Percentiles rank a stretch among this genome's conserved stretches.
These are phyloP conservation scores for Fusarium acutatum DNA, from an alignment of 2,329 filamentous ascomycete species.

Conservation along the genomic window DNA sequence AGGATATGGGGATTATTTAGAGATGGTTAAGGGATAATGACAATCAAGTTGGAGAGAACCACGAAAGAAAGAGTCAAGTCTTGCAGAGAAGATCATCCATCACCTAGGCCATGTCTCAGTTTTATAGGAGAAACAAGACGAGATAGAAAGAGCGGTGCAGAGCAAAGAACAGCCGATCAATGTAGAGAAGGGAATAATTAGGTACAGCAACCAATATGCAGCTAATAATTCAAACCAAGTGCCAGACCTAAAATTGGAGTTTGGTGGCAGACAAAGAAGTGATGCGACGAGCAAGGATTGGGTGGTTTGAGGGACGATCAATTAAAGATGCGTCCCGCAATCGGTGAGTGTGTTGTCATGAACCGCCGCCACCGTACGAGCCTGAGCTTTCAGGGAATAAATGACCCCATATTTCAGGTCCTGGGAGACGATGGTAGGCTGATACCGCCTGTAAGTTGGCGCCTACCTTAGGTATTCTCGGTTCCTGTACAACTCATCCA, in stretches of 20 bases:
- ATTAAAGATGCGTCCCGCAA: constrained; percentile 28
- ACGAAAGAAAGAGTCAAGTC: constrained; percentile 1
- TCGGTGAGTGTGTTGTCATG: constrained; percentile 17
- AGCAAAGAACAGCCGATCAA: neutral
- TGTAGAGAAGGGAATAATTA: neutral
- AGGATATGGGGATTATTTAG: neutral
- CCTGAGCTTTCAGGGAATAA: constrained; percentile 19
- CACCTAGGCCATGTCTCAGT: constrained; percentile 11
- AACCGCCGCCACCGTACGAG: constrained; percentile 18
- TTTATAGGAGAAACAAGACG: neutral
- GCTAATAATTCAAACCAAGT: constrained; percentile 15
- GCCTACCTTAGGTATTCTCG: neutral
- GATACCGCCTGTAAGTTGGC: neutral
- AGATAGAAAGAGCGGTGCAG: constrained; percentile 3
- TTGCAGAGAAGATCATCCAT: neutral
- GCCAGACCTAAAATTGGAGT: constrained; percentile 9
- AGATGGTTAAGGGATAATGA: constrained; percentile 2
- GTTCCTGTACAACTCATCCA: neutral
- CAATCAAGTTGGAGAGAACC: neutral
- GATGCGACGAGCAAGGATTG: constrained; percentile 38
- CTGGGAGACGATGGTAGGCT: neutral
- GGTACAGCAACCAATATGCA: constrained; percentile 3
- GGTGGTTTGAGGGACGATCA: constrained; percentile 29
- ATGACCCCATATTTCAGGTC: neutral
- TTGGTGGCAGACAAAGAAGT: constrained; percentile 30